These are phyloP conservation scores for Wickerhamomyces pijperi DNA, from an alignment of 805 yeast species.

Conservation along the genomic window DNA sequence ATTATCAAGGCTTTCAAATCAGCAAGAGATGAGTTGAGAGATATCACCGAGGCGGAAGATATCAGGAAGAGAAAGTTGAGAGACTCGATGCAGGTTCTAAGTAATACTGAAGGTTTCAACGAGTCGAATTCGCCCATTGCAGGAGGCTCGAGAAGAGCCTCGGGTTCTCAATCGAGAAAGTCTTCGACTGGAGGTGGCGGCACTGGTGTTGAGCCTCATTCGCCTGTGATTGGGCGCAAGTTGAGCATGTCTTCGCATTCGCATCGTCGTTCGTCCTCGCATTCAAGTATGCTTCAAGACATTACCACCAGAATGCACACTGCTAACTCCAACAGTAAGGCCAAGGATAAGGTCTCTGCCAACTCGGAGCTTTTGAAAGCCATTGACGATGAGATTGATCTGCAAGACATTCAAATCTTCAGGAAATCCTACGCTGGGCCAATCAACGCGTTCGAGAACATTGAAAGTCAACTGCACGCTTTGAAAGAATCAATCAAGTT, in stretches of 20 bases:
- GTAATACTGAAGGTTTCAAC: constrained; percentile 15
- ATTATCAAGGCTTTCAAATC: constrained; percentile 44
- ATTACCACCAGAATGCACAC: constrained; percentile 53
- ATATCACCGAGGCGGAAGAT: constrained; percentile 39
- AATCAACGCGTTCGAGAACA: constrained; percentile 8
- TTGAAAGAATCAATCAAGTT: neutral
- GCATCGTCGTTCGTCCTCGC: too few species aligned
- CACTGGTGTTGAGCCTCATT: too few species aligned
- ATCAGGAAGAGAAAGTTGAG: constrained; percentile 30
- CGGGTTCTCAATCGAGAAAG: constrained; percentile 4
- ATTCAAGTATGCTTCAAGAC: constrained; percentile 33
- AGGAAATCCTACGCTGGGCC: constrained; percentile 30
- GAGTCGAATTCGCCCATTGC: neutral
- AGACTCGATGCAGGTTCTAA: constrained; percentile 31
- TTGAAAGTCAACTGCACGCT: neutral
- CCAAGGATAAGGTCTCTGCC: constrained; percentile 12
- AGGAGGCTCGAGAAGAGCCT: constrained; percentile 1
- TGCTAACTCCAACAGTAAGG: constrained; percentile 36
- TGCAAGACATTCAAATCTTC: constrained; percentile 56
- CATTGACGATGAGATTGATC: constrained; percentile 55
- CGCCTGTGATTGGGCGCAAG: too few species aligned
- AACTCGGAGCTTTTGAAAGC: constrained; percentile 35
- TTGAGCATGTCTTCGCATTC: neutral
- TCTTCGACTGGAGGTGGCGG: constrained; percentile 9
- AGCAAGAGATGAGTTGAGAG: constrained; percentile 51